Conservation (phyloP, 2,329 filamentous ascomycete genomes). For the Macrophomina phaseolina region DNA sequence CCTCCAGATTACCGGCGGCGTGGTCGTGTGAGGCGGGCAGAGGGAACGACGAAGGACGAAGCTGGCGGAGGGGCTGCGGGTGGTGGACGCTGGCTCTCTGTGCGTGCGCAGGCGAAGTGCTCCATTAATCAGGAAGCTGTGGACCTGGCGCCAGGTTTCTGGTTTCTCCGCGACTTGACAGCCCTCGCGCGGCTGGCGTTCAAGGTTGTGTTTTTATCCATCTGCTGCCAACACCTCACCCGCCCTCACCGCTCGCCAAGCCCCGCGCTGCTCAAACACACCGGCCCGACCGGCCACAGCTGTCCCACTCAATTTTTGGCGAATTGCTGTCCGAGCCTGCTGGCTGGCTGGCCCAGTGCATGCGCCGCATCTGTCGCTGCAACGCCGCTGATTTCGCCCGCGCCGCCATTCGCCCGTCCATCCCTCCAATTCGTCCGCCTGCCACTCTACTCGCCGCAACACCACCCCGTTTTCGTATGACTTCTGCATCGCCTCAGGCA, state of each 20-base stretch:
- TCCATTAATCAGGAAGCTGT: constrained; percentile 24
- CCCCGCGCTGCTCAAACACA: constrained; percentile 24
- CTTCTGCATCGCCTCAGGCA: constrained; percentile 50
- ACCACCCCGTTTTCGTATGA: constrained; percentile 26
- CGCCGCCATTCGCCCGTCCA: constrained; percentile 10
- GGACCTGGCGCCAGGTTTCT: constrained; percentile 25
- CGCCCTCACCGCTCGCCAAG: constrained; percentile 21
- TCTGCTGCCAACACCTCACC: constrained; percentile 22
- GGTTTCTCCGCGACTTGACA: not conserved
- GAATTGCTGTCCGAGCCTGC: not conserved
- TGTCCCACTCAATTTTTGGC: constrained; percentile 15
- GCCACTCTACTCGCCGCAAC: constrained; percentile 41
- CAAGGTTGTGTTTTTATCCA: constrained; percentile 24
- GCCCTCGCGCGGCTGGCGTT: constrained; percentile 18
- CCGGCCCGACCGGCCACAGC: constrained; percentile 9
- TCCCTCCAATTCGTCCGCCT: constrained; percentile 8
- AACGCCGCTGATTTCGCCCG: constrained; percentile 2
- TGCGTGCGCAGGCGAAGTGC: constrained; percentile 11
- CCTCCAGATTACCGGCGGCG: constrained; percentile 15
- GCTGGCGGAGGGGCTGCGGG: constrained; percentile 6
- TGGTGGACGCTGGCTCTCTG: constrained; percentile 14
- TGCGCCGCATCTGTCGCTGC: not conserved
- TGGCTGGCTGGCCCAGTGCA: constrained; percentile 2
- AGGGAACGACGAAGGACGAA: not conserved
- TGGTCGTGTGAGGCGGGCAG: constrained; percentile 3